Evolutionary conservation across 805 yeast genomes (phyloP).

Genomic region (Suhomyces sp.): DNA sequence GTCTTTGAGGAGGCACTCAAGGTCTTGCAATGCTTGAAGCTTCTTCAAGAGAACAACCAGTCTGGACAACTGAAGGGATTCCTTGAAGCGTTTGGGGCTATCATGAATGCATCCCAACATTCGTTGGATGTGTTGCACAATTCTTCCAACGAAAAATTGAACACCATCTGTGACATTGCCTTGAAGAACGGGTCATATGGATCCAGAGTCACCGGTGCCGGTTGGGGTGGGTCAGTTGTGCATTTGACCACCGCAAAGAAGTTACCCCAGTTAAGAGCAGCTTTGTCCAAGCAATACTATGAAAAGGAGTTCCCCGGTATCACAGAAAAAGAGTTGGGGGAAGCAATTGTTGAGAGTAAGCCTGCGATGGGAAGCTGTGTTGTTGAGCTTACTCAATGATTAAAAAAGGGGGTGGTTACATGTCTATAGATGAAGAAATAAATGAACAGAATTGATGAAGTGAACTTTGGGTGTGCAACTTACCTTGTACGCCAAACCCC

Average conservation of each 20-base stretch:
- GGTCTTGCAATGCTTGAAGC: conserved; percentile 50
- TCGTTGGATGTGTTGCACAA: conserved; percentile 50
- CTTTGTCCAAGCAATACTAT: conserved; percentile 54
- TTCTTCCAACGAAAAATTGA: conserved; percentile 57
- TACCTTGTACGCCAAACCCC: no score
- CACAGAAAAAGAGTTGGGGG: conserved; percentile 42
- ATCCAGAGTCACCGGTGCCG: conserved; percentile 76
- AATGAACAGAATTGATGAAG: no score
- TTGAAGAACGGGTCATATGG: conserved; percentile 57
- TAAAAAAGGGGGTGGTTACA: no score
- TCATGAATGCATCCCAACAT: conserved; percentile 60
- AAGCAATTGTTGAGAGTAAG: conserved; percentile 54
- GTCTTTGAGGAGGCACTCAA: conserved; percentile 62
- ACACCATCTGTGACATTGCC: conserved; percentile 55
- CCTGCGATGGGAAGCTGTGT: conserved; percentile 55
- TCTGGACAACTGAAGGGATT: no score
- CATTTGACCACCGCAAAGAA: conserved; percentile 53
- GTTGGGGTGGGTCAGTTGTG: conserved; percentile 76
- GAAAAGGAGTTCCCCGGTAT: conserved; percentile 47
- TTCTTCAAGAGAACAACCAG: conserved; percentile 25
- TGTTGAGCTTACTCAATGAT: conserved; percentile 8
- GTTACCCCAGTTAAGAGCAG: conserved; percentile 35
- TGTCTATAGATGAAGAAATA: no score
- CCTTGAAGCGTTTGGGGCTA: conserved; percentile 46
- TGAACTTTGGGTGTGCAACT: no score